Evolutionary conservation across 139 green algal genomes (phyloP), one percentile per base, ranked within the genome.

Genomic region (Auxenochlorella protothecoides): DNA sequence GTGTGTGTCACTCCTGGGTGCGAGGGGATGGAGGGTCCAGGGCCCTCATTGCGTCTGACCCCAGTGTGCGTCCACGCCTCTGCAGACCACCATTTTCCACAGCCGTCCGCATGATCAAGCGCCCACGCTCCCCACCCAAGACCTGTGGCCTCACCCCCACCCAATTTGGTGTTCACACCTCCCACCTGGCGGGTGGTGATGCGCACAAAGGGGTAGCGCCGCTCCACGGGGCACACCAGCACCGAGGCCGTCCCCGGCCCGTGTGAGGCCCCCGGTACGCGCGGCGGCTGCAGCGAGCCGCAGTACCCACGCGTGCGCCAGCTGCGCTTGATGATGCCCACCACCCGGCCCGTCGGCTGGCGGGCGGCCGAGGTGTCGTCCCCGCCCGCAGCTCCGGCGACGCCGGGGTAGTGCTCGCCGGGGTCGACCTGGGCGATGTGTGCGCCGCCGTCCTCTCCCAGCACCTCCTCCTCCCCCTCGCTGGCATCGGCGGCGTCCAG

Each of bases 131-230:
- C 27, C 27, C 27, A 44, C 27, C 27, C 27, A 44, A 44, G 27
- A 44, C 27, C 27, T 44, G 27, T 44, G 0, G 27, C 27, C 27
- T 44, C 27, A 2, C 27, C 27, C 27, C 27, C 27, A 44, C 27
- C 27, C 27, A 44, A 44, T 44, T 0, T 44, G 27, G 27, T 44
- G 27, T 44, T 44, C 27, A 44, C 27, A 44, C 53, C 14, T 3
- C 71, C 12, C 44, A 83, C 79, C 79, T 92, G 92, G 2, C 92
- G 83, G 9, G 93, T 98, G n/a, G 89, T 72, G 53, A 98, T 89
- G 56, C 89, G 84, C 70, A 97, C 89, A 61, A 87, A 86, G 0
- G 91, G 91, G 75, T 87, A 92, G 15, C 82, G 73, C 14, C 85
- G 80, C 68, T 96, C 90, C 57, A 93, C 82, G 2, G 91, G 90